Conservation (phyloP, 2,329 filamentous ascomycete genomes). For the Hypoxylon sp. region DNA sequence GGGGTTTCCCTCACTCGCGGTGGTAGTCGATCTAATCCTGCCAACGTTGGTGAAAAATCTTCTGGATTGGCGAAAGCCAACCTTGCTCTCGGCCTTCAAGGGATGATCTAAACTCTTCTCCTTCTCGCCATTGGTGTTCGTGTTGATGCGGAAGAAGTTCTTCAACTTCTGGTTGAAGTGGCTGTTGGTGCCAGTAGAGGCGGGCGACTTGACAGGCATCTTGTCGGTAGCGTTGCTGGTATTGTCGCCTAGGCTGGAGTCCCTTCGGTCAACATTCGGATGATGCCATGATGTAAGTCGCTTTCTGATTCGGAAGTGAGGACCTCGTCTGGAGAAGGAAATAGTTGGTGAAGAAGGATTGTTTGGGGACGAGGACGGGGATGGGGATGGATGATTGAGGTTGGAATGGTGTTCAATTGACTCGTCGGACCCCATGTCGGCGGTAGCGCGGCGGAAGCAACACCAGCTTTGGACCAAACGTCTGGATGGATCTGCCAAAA, state of each 20-base stretch:
- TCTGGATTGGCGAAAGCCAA: slow-evolving; percentile 82
- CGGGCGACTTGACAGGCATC: slow-evolving; percentile 68
- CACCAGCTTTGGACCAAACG: slow-evolving; percentile 14
- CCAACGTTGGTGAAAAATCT: slow-evolving; percentile 89
- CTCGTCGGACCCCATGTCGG: slow-evolving; percentile 45
- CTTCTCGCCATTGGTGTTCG: slow-evolving; percentile 56
- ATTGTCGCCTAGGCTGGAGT: slow-evolving; percentile 38
- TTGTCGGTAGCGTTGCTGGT: slow-evolving; percentile 35
- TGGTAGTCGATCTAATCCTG: slow-evolving; percentile 88
- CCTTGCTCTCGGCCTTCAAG: slow-evolving; percentile 71
- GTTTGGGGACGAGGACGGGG: slow-evolving; percentile 38
- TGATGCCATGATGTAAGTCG: slow-evolving; percentile 54
- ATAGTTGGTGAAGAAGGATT: slow-evolving; percentile 46
- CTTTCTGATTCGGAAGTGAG: slow-evolving; percentile 51
- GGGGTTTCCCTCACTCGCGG: slow-evolving; percentile 91
- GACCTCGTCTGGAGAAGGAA: slow-evolving; percentile 41
- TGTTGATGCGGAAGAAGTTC: slow-evolving; percentile 78
- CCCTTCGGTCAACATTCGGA: slow-evolving; percentile 46
- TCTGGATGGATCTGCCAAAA: slow-evolving; percentile 37
- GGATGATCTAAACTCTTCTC: slow-evolving; percentile 50
- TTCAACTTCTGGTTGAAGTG: slow-evolving; percentile 74
- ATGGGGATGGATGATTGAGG: slow-evolving; percentile 38
- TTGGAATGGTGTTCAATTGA: slow-evolving; percentile 46
- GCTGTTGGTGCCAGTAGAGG: slow-evolving; percentile 61
- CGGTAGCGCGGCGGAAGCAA: slow-evolving; percentile 38